Percentiles rank a stretch among this genome's conserved stretches.
phyloP scores from a whole-genome alignment of 192 early-diverging fungal genomes.

The Backusella tarrabulga region DNA sequence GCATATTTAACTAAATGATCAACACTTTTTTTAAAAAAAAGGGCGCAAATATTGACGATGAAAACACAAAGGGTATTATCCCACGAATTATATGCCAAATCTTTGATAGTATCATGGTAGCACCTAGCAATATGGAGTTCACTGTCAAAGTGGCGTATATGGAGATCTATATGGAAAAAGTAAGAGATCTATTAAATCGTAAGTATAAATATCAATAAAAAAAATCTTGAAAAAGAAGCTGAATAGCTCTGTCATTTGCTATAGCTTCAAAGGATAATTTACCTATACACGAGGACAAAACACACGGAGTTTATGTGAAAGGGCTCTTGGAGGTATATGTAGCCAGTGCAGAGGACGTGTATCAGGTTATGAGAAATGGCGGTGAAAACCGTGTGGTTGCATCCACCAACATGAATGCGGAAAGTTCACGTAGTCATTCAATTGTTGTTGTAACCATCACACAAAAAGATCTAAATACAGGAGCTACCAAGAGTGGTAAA shows the following conservation, averaged over 20 bases:
- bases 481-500: constrained; percentile 88
- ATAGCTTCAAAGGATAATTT: constrained; percentile 85
- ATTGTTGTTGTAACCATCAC: constrained; percentile 97
- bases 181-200: constrained; percentile 70
- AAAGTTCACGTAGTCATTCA: constrained; percentile 96
- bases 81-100: constrained; percentile 96
- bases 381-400: constrained; percentile 85
- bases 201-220: constrained; percentile 14
- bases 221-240: neutral
- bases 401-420: constrained; percentile 98
- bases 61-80: constrained; percentile 90
- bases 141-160: constrained; percentile 98
- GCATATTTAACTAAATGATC: neutral
- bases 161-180: constrained; percentile 99
- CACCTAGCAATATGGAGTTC: constrained; percentile 94
- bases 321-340: constrained; percentile 98
- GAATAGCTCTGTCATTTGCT: neutral
- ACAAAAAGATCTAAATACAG: constrained; percentile 90
- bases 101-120: constrained; percentile 87
- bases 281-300: constrained; percentile 97
- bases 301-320: constrained; percentile 97
- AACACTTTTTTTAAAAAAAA: constrained; percentile 22
- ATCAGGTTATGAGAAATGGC: constrained; percentile 96
- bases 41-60: constrained; percentile 94
- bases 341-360: constrained; percentile 90